These are phyloP conservation scores for Echeveria elegans DNA, from an alignment of 164 flowering plant species.

Conservation along the genomic window DNA sequence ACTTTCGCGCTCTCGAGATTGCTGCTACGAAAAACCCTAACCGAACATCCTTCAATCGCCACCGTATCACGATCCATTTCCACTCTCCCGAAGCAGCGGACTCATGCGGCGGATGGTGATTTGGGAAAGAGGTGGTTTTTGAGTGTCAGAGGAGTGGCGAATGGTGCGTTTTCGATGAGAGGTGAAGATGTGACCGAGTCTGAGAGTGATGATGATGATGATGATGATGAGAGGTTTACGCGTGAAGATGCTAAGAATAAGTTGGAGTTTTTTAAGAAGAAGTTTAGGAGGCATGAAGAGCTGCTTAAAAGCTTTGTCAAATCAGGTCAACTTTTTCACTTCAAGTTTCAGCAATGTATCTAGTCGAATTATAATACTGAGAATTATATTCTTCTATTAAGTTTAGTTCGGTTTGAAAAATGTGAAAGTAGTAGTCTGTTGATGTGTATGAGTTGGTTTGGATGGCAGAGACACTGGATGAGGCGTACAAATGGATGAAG, in stretches of 20 bases:
- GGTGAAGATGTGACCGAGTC: not conserved
- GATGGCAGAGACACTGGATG: constrained; percentile 57
- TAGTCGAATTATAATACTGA: no score
- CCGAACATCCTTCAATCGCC: not conserved
- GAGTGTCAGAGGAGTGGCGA: not conserved
- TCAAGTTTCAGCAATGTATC: no score
- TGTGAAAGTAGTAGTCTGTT: not conserved
- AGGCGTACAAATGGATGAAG: constrained; percentile 50
- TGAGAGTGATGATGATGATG: constrained; percentile 55
- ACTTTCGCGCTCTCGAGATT: not conserved
- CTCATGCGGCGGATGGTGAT: not conserved
- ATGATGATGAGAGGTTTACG: constrained; percentile 48
- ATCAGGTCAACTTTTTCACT: no score
- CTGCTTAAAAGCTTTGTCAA: constrained; percentile 35
- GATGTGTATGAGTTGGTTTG: no score
- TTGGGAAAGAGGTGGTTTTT: not conserved
- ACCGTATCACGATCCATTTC: not conserved
- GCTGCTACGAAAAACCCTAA: not conserved
- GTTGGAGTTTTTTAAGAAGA: constrained; percentile 38
- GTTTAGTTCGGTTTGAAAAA: not conserved
- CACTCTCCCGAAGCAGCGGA: not conserved
- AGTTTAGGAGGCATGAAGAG: constrained; percentile 44
- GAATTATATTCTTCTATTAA: no score
- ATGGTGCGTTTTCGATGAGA: not conserved
- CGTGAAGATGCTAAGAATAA: constrained; percentile 25